Percentiles rank a stretch among this genome's conserved stretches.
Evolutionary conservation across 139 green algal genomes (phyloP).

Genomic region (Picochlorum sp.): DNA sequence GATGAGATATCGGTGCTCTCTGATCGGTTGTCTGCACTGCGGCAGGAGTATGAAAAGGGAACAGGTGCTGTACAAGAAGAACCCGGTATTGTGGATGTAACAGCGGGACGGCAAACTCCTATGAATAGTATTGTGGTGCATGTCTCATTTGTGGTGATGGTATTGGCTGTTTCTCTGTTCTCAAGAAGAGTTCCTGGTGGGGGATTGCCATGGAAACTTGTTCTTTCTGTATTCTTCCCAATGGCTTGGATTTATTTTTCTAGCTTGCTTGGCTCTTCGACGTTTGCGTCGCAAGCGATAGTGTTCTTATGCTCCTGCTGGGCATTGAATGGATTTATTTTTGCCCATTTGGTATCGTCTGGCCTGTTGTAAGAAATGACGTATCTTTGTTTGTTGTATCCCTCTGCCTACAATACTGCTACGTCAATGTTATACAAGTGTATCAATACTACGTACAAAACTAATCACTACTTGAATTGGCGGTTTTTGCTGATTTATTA

Average conservation of each 20-base stretch:
- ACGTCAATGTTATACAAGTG: too few relatives aligned
- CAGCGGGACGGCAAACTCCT: not conserved
- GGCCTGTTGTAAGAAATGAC: too few relatives aligned
- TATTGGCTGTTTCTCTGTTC: constrained; percentile 2
- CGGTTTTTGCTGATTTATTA: too few relatives aligned
- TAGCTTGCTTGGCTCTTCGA: not conserved
- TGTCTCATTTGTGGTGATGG: not conserved
- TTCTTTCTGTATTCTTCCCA: constrained; percentile 6
- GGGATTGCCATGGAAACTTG: constrained; percentile 9
- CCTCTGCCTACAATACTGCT: too few relatives aligned
- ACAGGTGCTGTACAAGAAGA: too few relatives aligned
- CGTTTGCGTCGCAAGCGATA: not conserved
- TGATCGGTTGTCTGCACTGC: not conserved
- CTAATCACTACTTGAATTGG: too few relatives aligned
- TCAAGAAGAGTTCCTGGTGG: not conserved
- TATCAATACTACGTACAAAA: too few relatives aligned
- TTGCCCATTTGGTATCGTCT: too few relatives aligned
- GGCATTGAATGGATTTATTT: too few relatives aligned
- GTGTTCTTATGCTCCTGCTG: not conserved
- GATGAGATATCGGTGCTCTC: constrained; percentile 1
- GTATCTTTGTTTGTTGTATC: too few relatives aligned
- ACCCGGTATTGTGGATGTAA: not conserved
- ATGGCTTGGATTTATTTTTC: constrained; percentile 5
- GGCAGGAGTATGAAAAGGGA: not conserved
- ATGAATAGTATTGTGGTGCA: not conserved